A percentile compares a stretch with the other conserved stretches of the same genome.
These are phyloP conservation scores for Tetratostichococcus sp. DNA, from an alignment of 139 green algal genomes.

Conservation along the genomic window DNA sequence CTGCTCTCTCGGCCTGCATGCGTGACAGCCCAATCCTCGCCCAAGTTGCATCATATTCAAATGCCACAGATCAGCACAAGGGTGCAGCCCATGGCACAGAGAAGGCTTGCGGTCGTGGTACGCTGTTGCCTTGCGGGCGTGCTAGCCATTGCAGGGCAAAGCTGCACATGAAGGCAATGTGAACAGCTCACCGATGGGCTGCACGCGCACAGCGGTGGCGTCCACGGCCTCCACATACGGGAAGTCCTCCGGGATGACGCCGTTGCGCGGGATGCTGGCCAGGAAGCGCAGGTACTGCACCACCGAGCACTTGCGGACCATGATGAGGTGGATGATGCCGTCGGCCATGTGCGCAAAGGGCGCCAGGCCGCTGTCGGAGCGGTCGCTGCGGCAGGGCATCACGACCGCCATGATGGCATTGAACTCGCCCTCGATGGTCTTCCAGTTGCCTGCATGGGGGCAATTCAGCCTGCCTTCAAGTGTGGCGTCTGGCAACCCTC, in stretches of 20 bases:
- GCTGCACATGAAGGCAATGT: too few relatives aligned
- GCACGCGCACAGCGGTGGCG: slow-evolving; percentile 33
- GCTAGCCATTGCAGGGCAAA: too few relatives aligned
- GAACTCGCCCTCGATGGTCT: slow-evolving; percentile 45
- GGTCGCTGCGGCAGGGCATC: slow-evolving; percentile 73
- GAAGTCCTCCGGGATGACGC: slow-evolving; percentile 44
- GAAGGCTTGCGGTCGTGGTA: too few relatives aligned
- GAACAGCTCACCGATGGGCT: slow-evolving; percentile 1
- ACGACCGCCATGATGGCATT: slow-evolving; percentile 70
- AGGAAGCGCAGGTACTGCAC: slow-evolving; percentile 74
- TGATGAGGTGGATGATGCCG: slow-evolving; percentile 68
- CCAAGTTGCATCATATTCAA: too few relatives aligned
- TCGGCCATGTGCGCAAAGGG: slow-evolving; percentile 70
- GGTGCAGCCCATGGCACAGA: too few relatives aligned
- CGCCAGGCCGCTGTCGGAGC: slow-evolving; percentile 59
- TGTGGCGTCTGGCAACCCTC: too few relatives aligned
- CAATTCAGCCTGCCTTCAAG: too few relatives aligned
- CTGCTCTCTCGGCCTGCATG: slow-evolving; percentile 9
- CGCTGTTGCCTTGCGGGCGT: too few relatives aligned
- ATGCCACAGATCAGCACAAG: too few relatives aligned
- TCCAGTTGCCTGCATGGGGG: not conserved
- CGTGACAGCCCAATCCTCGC: too few relatives aligned
- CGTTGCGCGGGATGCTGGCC: slow-evolving; percentile 34
- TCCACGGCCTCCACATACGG: slow-evolving; percentile 49
- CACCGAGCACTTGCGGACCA: slow-evolving; percentile 55